Conservation (phyloP, 2,329 filamentous ascomycete species). For the Talaromyces sp. region DNA sequence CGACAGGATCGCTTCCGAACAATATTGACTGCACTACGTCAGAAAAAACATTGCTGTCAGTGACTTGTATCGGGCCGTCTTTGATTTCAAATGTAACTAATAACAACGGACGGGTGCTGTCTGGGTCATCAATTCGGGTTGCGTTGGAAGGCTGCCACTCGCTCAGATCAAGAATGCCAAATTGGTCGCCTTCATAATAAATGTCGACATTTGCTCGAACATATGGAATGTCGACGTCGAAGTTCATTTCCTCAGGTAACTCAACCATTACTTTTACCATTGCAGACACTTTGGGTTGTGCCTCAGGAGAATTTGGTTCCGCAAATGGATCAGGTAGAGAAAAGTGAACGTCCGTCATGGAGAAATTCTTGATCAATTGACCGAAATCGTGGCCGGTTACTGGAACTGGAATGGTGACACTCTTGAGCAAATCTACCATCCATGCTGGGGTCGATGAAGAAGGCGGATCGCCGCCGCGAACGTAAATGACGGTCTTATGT, state of each 20-base stretch:
- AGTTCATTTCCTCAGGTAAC: constrained; percentile 81
- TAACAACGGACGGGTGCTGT: constrained; percentile 60
- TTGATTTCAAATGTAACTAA: constrained; percentile 72
- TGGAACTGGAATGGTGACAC: constrained; percentile 77
- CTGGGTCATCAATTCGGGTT: constrained; percentile 58
- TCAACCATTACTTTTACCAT: constrained; percentile 74
- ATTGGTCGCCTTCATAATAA: constrained; percentile 70
- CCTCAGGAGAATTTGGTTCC: constrained; percentile 67
- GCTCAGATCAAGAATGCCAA: constrained; percentile 74
- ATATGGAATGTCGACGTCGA: constrained; percentile 72
- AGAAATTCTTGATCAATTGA: constrained; percentile 81
- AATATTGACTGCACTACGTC: constrained; percentile 77
- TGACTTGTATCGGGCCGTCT: constrained; percentile 77
- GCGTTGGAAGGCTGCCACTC: constrained; percentile 86
- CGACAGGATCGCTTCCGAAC: constrained; percentile 67
- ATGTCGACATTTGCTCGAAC: constrained; percentile 78
- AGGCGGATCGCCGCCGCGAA: constrained; percentile 71
- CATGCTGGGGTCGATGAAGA: constrained; percentile 70
- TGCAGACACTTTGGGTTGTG: constrained; percentile 77
- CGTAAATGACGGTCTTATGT: constrained; percentile 72
- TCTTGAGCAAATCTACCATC: constrained; percentile 75
- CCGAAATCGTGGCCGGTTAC: constrained; percentile 80
- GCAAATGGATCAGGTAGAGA: constrained; percentile 76
- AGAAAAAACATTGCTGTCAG: constrained; percentile 72
- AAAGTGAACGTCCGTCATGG: constrained; percentile 81